Percentiles rank a stretch among this genome's conserved stretches.
These are phyloP conservation scores for Pistacia integerrima DNA, from an alignment of 345 rosid genomes.

Conservation along the genomic window DNA sequence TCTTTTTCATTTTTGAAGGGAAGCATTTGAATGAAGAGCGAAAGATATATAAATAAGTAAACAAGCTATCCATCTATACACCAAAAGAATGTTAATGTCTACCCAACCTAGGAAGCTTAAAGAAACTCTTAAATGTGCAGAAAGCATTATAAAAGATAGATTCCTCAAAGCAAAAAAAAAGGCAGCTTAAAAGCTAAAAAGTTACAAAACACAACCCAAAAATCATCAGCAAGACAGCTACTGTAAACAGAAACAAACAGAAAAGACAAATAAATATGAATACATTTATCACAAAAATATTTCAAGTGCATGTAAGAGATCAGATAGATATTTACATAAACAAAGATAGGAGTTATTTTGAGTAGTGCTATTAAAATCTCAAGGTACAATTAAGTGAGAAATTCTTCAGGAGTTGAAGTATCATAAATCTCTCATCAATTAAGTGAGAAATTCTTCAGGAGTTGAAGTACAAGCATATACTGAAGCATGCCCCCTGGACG, in stretches of 20 bases:
- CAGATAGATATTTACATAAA: slow-evolving; percentile 3
- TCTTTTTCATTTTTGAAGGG: too few relatives aligned
- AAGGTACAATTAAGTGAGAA: not conserved
- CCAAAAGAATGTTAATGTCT: not conserved
- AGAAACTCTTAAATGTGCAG: not conserved
- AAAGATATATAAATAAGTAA: not conserved
- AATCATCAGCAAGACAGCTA: not conserved
- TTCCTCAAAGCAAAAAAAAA: not conserved
- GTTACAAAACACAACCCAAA: not conserved
- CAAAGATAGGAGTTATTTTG: not conserved
- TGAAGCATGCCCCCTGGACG: not conserved
- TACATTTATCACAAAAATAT: not conserved
- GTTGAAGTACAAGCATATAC: not conserved
- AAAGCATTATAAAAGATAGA: not conserved
- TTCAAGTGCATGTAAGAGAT: not conserved
- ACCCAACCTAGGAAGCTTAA: not conserved
- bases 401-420: not conserved
- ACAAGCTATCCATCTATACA: not conserved
- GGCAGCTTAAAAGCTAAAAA: not conserved
- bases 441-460: not conserved
- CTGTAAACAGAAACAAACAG: slow-evolving; percentile 1
- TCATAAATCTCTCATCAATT: too few relatives aligned
- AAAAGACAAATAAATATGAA: slow-evolving; percentile 16
- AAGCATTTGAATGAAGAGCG: not conserved
- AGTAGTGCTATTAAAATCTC: not conserved